phyloP scores from a whole-genome alignment of 1,284 basidiomycete genomes.

The Schizophyllum amplum region DNA sequence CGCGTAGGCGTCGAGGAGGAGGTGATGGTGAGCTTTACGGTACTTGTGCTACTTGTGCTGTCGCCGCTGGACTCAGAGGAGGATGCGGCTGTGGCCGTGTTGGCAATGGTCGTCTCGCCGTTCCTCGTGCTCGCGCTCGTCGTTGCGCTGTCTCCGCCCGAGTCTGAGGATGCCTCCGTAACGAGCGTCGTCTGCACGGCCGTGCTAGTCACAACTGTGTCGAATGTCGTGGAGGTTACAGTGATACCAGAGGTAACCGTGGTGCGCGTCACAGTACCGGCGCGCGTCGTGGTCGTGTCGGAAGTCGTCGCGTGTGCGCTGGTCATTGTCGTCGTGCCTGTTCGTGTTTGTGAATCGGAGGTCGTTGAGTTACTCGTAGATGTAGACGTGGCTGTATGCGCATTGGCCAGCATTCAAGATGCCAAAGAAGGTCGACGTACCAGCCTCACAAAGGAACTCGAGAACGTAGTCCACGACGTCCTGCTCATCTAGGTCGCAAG shows the following conservation, averaged over 20 bases:
- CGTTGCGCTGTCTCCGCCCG: background rate
- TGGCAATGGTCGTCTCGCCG: background rate
- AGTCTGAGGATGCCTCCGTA: background rate
- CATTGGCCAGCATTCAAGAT: no score
- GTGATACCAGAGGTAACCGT: background rate
- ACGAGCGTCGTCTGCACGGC: background rate
- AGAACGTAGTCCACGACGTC: background rate
- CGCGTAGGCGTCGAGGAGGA: background rate
- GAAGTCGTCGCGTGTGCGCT: background rate
- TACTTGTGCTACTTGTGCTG: conserved; percentile 1
- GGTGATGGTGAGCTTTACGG: background rate
- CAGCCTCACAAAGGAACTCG: background rate
- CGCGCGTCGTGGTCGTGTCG: background rate
- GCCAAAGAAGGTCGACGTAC: no score
- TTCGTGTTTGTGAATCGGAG: background rate
- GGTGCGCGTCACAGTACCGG: background rate
- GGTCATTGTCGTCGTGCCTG: background rate
- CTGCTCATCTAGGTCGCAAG: background rate
- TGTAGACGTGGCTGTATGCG: background rate
- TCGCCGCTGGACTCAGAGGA: conserved; percentile 1
- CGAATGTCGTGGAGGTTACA: background rate
- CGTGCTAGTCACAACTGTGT: background rate
- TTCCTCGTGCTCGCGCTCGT: background rate
- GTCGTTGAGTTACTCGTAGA: background rate
- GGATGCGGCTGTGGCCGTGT: no score